A percentile compares a stretch with the other conserved stretches of the same genome.
These are phyloP conservation scores for Talaromyces thailandensis DNA, from an alignment of 495 filamentous ascomycete species.

Conservation along the genomic window DNA sequence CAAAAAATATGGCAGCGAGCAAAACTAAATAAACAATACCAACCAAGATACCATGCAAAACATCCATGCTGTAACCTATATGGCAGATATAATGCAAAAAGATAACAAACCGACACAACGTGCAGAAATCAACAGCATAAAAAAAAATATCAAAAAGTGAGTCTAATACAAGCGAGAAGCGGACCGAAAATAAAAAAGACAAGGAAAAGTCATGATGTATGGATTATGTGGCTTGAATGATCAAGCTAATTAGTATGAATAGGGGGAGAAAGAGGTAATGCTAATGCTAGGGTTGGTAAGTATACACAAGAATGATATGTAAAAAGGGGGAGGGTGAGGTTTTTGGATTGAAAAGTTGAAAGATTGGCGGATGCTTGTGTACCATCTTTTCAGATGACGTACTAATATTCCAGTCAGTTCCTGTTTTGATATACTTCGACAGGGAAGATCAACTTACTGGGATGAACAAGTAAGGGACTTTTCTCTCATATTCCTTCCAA, in stretches of 20 bases:
- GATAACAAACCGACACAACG: not conserved
- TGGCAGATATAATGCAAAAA: not conserved
- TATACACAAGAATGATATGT: conserved; percentile 1
- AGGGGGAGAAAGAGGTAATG: not conserved
- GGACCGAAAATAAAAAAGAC: not conserved
- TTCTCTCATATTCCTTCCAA: conserved; percentile 80
- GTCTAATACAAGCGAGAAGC: not conserved
- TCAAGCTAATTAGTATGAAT: not conserved
- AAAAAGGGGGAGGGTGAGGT: not conserved
- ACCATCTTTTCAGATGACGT: not conserved
- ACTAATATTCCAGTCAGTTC: not conserved
- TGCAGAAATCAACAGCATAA: not conserved
- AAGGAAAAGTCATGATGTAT: not conserved
- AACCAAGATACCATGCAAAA: not conserved
- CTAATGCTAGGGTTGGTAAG: not conserved
- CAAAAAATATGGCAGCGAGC: too few relatives aligned
- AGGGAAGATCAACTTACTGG: conserved; percentile 53
- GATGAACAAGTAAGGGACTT: conserved; percentile 88
- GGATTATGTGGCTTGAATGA: not conserved
- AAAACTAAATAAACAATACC: not conserved
- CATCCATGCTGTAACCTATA: not conserved
- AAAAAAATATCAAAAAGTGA: not conserved
- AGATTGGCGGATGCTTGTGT: not conserved
- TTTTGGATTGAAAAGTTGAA: not conserved
- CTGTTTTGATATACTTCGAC: conserved; percentile 43